Conservation (phyloP, 306 rosid genomes). For the Quillaja saponaria region DNA sequence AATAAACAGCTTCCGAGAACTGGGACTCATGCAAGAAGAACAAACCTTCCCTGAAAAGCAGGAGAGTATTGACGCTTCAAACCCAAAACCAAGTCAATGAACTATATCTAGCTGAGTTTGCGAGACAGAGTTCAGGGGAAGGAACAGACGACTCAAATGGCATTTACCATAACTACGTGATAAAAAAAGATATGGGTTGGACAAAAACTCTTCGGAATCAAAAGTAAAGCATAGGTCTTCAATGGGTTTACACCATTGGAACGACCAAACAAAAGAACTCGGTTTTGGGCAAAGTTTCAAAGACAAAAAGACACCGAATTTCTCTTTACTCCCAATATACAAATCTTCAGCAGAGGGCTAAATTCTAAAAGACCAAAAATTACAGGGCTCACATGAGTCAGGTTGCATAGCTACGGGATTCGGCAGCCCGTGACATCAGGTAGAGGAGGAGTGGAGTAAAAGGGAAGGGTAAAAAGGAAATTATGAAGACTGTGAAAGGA, state of each 20-base stretch:
- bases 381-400: background rate
- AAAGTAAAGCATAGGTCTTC: too few species aligned
- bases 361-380: too few species aligned
- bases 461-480: constrained; percentile 38
- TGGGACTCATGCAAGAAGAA: constrained; percentile 18
- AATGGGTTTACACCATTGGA: constrained; percentile 19
- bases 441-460: constrained; percentile 6
- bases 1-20: constrained; percentile 13
- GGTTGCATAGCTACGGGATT: background rate
- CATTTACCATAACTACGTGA: constrained; percentile 29
- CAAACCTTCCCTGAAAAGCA: background rate
- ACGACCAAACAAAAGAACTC: background rate
- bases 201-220: too few species aligned
- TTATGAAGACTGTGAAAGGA: constrained; percentile 3
- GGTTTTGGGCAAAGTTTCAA: background rate
- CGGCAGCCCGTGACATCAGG: constrained; percentile 32
- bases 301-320: background rate
- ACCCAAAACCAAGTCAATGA: constrained; percentile 41
- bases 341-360: background rate
- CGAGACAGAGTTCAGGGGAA: background rate
- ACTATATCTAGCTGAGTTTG: constrained; percentile 1
- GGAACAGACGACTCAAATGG: constrained; percentile 3
- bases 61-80: constrained; percentile 1
- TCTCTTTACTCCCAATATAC: background rate
- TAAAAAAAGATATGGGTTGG: too few species aligned